Conservation (phyloP, 164 flowering plant species). For the Annona squamosa region DNA sequence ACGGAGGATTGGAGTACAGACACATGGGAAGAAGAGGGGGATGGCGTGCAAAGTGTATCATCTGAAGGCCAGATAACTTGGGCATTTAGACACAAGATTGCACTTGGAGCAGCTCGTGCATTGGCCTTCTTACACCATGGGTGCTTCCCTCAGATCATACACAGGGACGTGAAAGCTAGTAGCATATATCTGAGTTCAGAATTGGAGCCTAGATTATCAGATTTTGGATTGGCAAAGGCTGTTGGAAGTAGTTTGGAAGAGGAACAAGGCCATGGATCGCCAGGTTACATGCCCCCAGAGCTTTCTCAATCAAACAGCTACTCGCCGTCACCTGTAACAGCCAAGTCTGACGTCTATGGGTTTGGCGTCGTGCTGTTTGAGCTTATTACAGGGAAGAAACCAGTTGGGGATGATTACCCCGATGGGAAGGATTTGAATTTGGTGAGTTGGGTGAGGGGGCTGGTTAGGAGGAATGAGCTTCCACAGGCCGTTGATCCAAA, state of each 20-base stretch:
- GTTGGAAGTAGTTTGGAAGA: slow-evolving; percentile 53
- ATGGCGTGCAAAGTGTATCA: slow-evolving; percentile 31
- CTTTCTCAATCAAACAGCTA: slow-evolving; percentile 23
- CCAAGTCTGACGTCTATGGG: slow-evolving; percentile 74
- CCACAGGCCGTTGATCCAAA: slow-evolving; percentile 59
- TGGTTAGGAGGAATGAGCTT: slow-evolving; percentile 48
- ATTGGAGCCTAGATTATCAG: slow-evolving; percentile 78
- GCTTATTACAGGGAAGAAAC: slow-evolving; percentile 75
- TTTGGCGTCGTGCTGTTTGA: slow-evolving; percentile 78
- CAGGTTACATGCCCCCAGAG: slow-evolving; percentile 68
- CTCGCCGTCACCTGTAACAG: slow-evolving; percentile 25
- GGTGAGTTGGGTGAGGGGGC: slow-evolving; percentile 71
- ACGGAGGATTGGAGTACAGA: slow-evolving; percentile 82
- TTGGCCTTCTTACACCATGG: slow-evolving; percentile 88
- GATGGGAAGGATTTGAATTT: slow-evolving; percentile 45
- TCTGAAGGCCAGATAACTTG: slow-evolving; percentile 54
- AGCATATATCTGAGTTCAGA: slow-evolving; percentile 65
- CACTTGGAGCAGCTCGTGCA: slow-evolving; percentile 81
- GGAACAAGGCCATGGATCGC: slow-evolving; percentile 35
- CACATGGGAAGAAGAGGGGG: slow-evolving; percentile 72
- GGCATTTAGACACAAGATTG: slow-evolving; percentile 69
- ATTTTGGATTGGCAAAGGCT: slow-evolving; percentile 68
- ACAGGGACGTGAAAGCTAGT: slow-evolving; percentile 74
- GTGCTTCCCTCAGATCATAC: slow-evolving; percentile 77
- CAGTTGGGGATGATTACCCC: slow-evolving; percentile 54